phyloP scores from a whole-genome alignment of 257 asterid genomes.

The Lavandula angustifolia region DNA sequence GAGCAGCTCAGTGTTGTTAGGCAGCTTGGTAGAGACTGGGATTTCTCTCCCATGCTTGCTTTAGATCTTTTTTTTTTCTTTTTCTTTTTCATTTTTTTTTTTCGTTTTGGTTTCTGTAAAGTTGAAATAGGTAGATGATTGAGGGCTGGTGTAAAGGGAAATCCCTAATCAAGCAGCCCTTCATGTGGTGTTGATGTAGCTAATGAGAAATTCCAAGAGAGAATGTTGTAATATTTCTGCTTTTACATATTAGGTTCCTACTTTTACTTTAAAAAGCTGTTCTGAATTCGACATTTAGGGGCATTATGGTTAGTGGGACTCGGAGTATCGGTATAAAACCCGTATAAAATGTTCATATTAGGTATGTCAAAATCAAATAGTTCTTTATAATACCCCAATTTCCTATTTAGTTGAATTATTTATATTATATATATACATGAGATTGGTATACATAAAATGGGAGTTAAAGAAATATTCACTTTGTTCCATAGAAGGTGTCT shows the following conservation, averaged over 20 bases:
- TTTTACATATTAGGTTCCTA: neutral
- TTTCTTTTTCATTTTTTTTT: neutral
- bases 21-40: conserved; percentile 38
- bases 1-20: conserved; percentile 41
- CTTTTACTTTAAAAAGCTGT: neutral
- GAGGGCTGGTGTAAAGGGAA: conserved; percentile 55
- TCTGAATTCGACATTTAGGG: too few species aligned
- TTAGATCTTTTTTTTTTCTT: conserved; percentile 4
- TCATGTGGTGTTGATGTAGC: conserved; percentile 43
- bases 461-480: too few species aligned
- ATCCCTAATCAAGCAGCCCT: conserved; percentile 48
- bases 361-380: too few species aligned
- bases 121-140: conserved; percentile 41
- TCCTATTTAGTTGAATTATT: too few species aligned
- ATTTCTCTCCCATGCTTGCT: conserved; percentile 31
- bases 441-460: too few species aligned
- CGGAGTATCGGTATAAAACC: too few species aligned
- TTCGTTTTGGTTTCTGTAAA: conserved; percentile 42
- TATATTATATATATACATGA: too few species aligned
- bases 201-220: conserved; percentile 38
- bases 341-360: too few species aligned
- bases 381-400: too few species aligned
- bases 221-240: conserved; percentile 42
- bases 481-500: too few species aligned
- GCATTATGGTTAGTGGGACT: too few species aligned